phyloP scores from a whole-genome alignment of 2,329 filamentous ascomycete species.

The Cyclaneusma minus region DNA sequence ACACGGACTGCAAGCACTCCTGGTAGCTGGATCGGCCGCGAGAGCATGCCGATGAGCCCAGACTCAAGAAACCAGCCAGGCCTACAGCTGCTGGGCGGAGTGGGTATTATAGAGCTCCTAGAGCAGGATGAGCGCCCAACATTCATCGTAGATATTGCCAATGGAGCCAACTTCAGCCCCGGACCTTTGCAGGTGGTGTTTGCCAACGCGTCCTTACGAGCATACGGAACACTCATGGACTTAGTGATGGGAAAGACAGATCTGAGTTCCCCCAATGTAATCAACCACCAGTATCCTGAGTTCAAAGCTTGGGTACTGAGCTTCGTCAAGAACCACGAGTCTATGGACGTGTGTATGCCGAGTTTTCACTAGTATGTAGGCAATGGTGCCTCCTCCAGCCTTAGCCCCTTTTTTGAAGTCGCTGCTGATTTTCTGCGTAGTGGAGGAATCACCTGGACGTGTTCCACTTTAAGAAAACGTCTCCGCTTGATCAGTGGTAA shows the following conservation, averaged over 20 bases:
- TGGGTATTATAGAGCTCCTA: constrained; percentile 57
- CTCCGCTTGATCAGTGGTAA: constrained; percentile 53
- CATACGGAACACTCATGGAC: constrained; percentile 16
- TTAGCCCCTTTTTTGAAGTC: too few species aligned
- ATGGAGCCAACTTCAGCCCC: constrained; percentile 35
- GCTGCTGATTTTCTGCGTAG: too few species aligned
- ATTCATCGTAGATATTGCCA: constrained; percentile 55
- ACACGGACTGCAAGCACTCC: constrained; percentile 33
- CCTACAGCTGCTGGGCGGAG: constrained; percentile 40
- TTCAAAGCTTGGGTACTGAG: constrained; percentile 59
- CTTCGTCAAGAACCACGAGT: constrained; percentile 34
- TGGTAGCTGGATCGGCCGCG: constrained; percentile 35
- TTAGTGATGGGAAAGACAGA: constrained; percentile 14
- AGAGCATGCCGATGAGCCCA: constrained; percentile 32
- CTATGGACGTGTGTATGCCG: constrained; percentile 33
- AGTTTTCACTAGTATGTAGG: constrained; percentile 47
- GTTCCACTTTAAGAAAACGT: constrained; percentile 50
- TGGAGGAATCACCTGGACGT: constrained; percentile 53
- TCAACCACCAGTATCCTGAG: constrained; percentile 32
- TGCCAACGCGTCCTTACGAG: constrained; percentile 50
- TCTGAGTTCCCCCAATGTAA: constrained; percentile 18
- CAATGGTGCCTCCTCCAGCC: too few species aligned
- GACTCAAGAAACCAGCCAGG: constrained; percentile 32
- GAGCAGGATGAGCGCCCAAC: constrained; percentile 65
- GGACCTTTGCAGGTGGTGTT: constrained; percentile 47